A percentile compares a stretch with the other conserved stretches of the same genome.
Conservation (phyloP, 257 asterid genomes). For the Solanum pinnatisectum region DNA sequence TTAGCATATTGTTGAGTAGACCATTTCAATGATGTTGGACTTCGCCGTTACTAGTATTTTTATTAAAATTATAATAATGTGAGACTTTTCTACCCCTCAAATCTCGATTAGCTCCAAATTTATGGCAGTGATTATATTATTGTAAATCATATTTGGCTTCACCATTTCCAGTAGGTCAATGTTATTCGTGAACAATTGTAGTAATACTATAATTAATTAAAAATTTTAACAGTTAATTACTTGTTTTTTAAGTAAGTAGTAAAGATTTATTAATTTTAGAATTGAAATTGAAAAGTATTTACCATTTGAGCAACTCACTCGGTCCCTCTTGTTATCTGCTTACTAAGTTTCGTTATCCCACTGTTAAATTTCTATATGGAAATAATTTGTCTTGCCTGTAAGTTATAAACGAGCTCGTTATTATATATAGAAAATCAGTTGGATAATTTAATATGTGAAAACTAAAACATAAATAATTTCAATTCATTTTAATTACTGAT, state of each 20-base stretch:
- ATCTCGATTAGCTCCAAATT: background rate
- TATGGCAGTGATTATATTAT: background rate
- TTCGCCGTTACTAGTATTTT: background rate
- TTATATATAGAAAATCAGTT: background rate
- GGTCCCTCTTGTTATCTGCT: background rate
- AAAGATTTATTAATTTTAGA: background rate
- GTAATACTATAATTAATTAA: background rate
- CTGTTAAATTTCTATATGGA: background rate
- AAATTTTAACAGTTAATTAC: background rate
- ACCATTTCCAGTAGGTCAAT: background rate
- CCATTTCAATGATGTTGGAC: background rate
- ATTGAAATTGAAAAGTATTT: background rate
- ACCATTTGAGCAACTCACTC: background rate
- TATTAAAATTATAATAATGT: background rate
- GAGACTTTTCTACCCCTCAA: background rate
- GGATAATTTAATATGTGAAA: background rate
- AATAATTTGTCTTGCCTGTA: background rate
- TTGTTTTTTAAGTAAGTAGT: background rate
- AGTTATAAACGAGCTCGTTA: background rate
- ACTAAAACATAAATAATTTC: background rate
- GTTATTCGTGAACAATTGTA: background rate
- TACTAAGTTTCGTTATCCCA: background rate
- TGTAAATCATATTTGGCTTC: background rate
- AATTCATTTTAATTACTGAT: background rate
- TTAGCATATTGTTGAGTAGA: background rate